Percentiles rank a stretch among this genome's conserved stretches.
Evolutionary conservation across 2,329 filamentous ascomycete species (phyloP).

Genomic region (Monosporascus sp.): DNA sequence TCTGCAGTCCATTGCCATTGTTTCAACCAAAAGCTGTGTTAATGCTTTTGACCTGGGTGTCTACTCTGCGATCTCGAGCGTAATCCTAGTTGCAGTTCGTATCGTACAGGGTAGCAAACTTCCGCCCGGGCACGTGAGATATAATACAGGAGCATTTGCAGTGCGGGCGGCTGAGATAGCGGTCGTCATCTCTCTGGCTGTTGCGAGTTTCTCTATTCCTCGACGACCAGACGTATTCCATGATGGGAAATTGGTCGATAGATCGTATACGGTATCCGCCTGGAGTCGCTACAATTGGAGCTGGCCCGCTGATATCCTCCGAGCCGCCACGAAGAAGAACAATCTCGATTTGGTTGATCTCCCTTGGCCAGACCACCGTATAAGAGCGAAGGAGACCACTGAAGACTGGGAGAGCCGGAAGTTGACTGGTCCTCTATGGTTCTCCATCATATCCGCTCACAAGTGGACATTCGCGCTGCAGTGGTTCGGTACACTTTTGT

Average conservation of each 20-base stretch:
- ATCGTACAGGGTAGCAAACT: conserved; percentile 40
- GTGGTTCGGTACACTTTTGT: conserved; percentile 49
- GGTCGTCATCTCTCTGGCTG: conserved; percentile 37
- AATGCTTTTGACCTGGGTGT: conserved; percentile 49
- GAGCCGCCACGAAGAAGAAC: conserved; percentile 49
- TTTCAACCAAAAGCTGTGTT: conserved; percentile 44
- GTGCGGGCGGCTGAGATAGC: conserved; percentile 45
- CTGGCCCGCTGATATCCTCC: conserved; percentile 56
- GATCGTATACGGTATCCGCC: conserved; percentile 55
- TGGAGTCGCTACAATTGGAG: conserved; percentile 59
- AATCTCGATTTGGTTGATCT: conserved; percentile 59
- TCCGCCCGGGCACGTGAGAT: conserved; percentile 28
- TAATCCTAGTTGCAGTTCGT: conserved; percentile 38
- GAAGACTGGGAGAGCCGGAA: conserved; percentile 43
- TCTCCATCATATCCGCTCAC: conserved; percentile 55
- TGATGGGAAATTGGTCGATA: conserved; percentile 56
- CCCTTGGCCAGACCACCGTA: conserved; percentile 52
- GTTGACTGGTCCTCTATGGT: conserved; percentile 51
- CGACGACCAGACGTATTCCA: conserved; percentile 63
- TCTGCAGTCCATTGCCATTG: conserved; percentile 46
- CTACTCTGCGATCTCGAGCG: conserved; percentile 43
- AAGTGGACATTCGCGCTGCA: conserved; percentile 51
- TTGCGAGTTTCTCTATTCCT: conserved; percentile 52
- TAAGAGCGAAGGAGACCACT: conserved; percentile 45
- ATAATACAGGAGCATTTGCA: conserved; percentile 30